These are phyloP conservation scores for Auricularia cornea DNA, from an alignment of 768 basidiomycete species.

Conservation along the genomic window DNA sequence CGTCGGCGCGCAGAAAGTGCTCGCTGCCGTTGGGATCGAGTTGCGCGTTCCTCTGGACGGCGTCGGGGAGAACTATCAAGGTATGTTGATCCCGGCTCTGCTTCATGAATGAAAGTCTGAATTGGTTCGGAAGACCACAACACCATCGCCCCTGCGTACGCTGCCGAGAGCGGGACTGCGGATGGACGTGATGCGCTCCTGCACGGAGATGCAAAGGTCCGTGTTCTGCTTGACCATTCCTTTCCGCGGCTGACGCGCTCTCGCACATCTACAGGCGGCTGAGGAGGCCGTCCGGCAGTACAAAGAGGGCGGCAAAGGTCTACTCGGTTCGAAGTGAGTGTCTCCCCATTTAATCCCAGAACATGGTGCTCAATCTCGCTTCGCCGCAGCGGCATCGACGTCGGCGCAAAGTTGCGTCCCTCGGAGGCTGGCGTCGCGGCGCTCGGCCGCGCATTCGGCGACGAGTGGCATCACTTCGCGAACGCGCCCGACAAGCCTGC, in stretches of 20 bases:
- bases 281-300: neutral
- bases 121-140: neutral
- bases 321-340: too few species aligned
- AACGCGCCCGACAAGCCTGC: neutral
- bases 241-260: neutral
- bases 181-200: neutral
- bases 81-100: neutral
- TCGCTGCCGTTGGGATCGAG: neutral
- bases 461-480: neutral
- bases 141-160: neutral
- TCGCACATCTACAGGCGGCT: too few species aligned
- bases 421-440: neutral
- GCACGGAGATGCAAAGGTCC: neutral
- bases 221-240: neutral
- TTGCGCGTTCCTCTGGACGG: neutral
- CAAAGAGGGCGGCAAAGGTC: neutral
- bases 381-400: neutral
- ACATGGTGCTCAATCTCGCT: too few species aligned
- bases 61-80: neutral
- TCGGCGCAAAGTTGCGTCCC: neutral
- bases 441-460: neutral
- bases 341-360: too few species aligned
- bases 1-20: neutral
- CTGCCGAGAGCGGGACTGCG: neutral
- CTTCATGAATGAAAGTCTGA: neutral